Base-by-base conservation (phyloP, 2,329 filamentous ascomycete species). In the Ophiostoma tasmaniense region DNA sequence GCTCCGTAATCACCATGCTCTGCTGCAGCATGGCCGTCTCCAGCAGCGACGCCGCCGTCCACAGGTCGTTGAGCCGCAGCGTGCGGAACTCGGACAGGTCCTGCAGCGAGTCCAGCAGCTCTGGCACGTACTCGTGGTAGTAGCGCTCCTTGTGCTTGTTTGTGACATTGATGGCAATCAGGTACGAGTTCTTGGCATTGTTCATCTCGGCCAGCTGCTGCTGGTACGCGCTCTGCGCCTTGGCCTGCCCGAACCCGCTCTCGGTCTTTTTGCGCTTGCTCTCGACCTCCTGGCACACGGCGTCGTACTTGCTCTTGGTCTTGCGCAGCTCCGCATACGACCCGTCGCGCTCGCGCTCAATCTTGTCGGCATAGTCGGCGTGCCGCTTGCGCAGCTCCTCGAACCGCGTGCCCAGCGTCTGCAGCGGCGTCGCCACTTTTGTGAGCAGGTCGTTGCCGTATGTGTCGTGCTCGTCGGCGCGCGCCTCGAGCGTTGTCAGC, bases 141-240 rank as follows among this genome's bases (percentile, higher is more conserved):
- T 98, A 98, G 76, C 90, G 92, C 77, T 97, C 93, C 81, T 98
- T 99, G 76, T 97, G 89, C 81, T 95, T 96, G 80, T 99, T 99
- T 42, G 93, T 96, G 70, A 98, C 92, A 76, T 96, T 96, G 81
- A 99, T 97, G 71, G 88, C 86, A 75, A 99, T 97, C 71, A 99
- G 82, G 76, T 99, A 99, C n/a, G 91, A 93, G 78, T 99, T 99
- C 83, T 99, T 99, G 78, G 90, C 86, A 77, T 99, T 99, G 80
- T 95, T 91, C 95, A 98, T 98, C 74, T 99, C 95, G 71, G 89
- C 81, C 71, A 96, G 84, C 78, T 98, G 94, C 77, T 97, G 92
- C 75, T 96, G 92, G 79, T 96, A 99, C 50, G 92, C 89, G 76
- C 87, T 90, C 76, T 97, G 91, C 8, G 94, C 93, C 81, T 97